These are phyloP conservation scores for Fusarium illudens DNA, from an alignment of 2,329 filamentous ascomycete genomes.

Conservation along the genomic window DNA sequence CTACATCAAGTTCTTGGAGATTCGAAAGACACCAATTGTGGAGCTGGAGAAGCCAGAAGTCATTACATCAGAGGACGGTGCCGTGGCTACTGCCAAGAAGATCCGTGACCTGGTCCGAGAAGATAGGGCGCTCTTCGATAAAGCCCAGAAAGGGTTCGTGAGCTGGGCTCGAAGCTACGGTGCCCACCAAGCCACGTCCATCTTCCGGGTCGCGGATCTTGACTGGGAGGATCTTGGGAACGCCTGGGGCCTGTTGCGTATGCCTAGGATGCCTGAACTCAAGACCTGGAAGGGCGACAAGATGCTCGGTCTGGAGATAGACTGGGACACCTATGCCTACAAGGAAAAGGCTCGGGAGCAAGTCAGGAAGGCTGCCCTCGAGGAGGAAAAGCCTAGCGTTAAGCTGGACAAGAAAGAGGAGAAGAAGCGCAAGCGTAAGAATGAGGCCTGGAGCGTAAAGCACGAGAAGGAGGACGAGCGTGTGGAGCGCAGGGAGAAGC, in stretches of 20 bases:
- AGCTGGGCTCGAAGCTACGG: conserved; percentile 92
- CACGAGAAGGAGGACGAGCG: conserved; percentile 71
- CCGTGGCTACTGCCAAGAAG: conserved; percentile 60
- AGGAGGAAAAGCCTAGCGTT: conserved; percentile 54
- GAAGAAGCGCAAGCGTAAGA: conserved; percentile 65
- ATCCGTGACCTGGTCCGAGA: conserved; percentile 67
- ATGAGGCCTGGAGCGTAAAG: conserved; percentile 78
- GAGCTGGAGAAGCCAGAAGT: conserved; percentile 67
- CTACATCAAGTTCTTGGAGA: conserved; percentile 85
- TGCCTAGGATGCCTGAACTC: conserved; percentile 94
- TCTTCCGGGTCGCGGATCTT: conserved; percentile 83
- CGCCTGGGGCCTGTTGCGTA: conserved; percentile 84
- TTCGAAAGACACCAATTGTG: conserved; percentile 84
- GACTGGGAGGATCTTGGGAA: conserved; percentile 85
- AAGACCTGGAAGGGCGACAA: conserved; percentile 76
- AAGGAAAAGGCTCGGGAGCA: conserved; percentile 77
- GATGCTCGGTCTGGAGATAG: conserved; percentile 67
- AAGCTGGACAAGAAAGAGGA: conserved; percentile 52
- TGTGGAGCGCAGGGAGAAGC: conserved; percentile 69
- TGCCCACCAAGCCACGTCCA: conserved; percentile 89
- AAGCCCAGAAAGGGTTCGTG: conserved; percentile 90
- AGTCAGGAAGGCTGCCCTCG: conserved; percentile 66
- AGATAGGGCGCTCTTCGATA: conserved; percentile 76
- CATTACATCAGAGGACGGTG: conserved; percentile 68
- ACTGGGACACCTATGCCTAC: conserved; percentile 75